phyloP scores from a whole-genome alignment of 83 land plant genomes.

The Picea mariana region DNA sequence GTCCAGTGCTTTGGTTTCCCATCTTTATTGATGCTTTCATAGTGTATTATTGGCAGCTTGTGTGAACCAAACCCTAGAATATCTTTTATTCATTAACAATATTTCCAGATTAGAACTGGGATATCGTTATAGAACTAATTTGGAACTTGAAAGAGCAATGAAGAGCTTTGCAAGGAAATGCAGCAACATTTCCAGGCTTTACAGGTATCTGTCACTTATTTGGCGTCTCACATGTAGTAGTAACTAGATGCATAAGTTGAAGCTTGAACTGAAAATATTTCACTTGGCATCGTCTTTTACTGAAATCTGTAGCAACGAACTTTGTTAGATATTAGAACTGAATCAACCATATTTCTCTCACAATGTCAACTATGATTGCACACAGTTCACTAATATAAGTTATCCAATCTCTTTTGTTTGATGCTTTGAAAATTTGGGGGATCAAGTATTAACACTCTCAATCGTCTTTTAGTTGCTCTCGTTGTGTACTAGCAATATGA shows the following conservation, averaged over 20 bases:
- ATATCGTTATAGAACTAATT: conserved; percentile 52
- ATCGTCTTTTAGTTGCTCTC: neutral
- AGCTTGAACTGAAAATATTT: neutral
- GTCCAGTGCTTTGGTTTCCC: no score
- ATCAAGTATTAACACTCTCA: neutral
- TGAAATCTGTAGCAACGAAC: neutral
- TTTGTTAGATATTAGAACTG: neutral
- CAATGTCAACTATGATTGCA: neutral
- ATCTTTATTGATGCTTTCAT: no score
- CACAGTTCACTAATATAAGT: neutral
- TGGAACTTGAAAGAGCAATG: conserved; percentile 57
- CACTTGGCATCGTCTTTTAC: neutral
- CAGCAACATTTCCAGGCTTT: conserved; percentile 58
- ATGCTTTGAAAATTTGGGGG: neutral
- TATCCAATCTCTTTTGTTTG: neutral
- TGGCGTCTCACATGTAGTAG: neutral
- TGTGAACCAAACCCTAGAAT: no score
- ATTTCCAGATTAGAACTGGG: neutral
- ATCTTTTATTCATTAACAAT: no score
- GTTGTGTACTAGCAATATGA: no score
- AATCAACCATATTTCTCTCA: neutral
- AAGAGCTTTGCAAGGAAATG: conserved; percentile 50
- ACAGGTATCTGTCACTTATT: conserved; percentile 39
- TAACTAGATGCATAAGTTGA: neutral
- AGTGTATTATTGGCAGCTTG: no score